phyloP scores from a whole-genome alignment of 306 rosid genomes.

The Sophora flavescens region DNA sequence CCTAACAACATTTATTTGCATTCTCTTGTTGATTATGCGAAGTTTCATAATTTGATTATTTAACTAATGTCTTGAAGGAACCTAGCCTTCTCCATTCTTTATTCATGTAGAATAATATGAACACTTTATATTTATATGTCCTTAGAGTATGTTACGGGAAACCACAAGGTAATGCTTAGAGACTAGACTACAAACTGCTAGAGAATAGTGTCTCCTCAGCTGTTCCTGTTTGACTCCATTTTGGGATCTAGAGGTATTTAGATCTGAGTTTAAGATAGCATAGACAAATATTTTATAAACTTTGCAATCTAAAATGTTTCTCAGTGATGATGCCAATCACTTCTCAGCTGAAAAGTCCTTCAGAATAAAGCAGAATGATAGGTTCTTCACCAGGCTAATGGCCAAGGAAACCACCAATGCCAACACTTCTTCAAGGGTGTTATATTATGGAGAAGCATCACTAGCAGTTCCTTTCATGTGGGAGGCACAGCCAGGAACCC shows the following conservation, averaged over 20 bases:
- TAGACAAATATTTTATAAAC: not conserved
- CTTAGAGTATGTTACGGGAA: not conserved
- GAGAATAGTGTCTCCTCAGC: conserved; percentile 4
- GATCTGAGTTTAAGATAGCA: conserved; percentile 8
- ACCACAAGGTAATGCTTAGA: conserved; percentile 5
- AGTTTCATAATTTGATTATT: too few species aligned
- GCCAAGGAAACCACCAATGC: conserved; percentile 41
- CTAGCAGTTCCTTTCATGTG: conserved; percentile 54
- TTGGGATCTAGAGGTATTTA: conserved; percentile 43
- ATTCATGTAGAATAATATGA: conserved; percentile 18
- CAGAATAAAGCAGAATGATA: conserved; percentile 45
- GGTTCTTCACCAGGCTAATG: conserved; percentile 48
- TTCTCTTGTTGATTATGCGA: too few species aligned
- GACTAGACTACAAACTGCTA: not conserved
- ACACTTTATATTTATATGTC: conserved; percentile 39
- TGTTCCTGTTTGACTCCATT: conserved; percentile 4
- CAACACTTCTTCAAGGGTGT: conserved; percentile 51
- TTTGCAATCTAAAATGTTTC: conserved; percentile 28
- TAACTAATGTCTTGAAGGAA: too few species aligned
- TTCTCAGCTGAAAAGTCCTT: conserved; percentile 50
- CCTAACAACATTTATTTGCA: too few species aligned
- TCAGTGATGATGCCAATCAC: conserved; percentile 14
- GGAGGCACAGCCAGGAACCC: conserved; percentile 62
- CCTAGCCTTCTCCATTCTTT: not conserved
- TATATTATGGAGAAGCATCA: conserved; percentile 51